Evolutionary conservation across 2,329 filamentous ascomycete species (phyloP), one percentile per base, ranked within the genome.

Genomic region (Trichoderma breve): DNA sequence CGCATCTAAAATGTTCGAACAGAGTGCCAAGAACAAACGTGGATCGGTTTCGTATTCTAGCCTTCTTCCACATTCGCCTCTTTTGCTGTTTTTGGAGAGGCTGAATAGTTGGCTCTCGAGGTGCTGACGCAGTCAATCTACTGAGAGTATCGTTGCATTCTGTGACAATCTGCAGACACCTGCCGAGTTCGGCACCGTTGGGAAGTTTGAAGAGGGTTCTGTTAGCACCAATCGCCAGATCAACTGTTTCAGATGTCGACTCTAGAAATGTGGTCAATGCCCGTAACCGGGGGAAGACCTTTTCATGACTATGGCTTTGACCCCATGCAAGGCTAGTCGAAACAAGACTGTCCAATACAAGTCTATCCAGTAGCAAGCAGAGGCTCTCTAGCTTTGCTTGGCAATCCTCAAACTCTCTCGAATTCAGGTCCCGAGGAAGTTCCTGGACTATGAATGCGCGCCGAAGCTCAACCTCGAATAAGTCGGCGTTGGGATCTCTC

Each of bases 1-100:
- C 39, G 3, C 67, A 70, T 11, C 18, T 55, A 12, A 70, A 62
- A 30, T 55, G 57, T 43, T 70, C 26, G 18, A 73, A 73, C 6
- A 73, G n/a, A 9, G 30, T 21, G 3, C 26, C 36, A n/a, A 72
- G 32, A n/a, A 57, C 63, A 14, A 55, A 61, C 14, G 30, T 61
- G 2, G 47, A 60, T 26, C 21, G 63, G 2, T 72, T 64, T 12
- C 70, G 65, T 65, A 65, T 70, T 39, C 51, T 60, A 14, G 43
- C 34, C 6, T 73, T 73, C 58, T 73, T 69, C 64, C 70, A 73
- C 21, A 39, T 30, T 21, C 32, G 21, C 32, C 28, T 70, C n/a
- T 58, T 62, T 12, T 39, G 55, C 43, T 72, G 34, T 5, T 1
- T 57, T 2, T 43, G 60, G 12, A n/a, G 28, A 0, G 64, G 28